Conservation (phyloP, 1,284 basidiomycete species). For the Ganoderma resinaceum region DNA sequence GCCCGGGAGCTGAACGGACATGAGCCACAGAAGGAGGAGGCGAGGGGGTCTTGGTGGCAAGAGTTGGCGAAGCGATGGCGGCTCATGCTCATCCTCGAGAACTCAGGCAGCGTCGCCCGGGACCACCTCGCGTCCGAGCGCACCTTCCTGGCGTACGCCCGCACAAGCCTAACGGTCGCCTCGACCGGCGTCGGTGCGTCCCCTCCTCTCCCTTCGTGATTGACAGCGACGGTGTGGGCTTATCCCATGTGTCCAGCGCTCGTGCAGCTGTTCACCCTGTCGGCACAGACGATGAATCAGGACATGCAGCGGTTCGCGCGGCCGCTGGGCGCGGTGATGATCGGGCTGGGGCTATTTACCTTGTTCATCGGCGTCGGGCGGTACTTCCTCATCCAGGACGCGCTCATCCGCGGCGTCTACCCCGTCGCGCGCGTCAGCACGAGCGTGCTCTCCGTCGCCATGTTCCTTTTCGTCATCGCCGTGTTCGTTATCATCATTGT, state of each 20-base stretch:
- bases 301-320: slow-evolving; percentile 52
- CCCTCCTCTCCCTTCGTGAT: not conserved
- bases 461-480: slow-evolving; percentile 53
- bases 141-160: slow-evolving; percentile 65
- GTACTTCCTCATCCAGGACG: slow-evolving; percentile 63
- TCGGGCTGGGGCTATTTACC: slow-evolving; percentile 58
- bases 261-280: slow-evolving; percentile 63
- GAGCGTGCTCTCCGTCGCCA: slow-evolving; percentile 49
- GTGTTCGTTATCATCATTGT: slow-evolving; percentile 48
- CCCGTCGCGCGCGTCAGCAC: slow-evolving; percentile 59
- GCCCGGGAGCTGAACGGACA: not conserved
- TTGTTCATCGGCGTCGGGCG: slow-evolving; percentile 57
- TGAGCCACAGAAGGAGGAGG: not conserved
- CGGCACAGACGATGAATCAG: slow-evolving; percentile 38
- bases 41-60: slow-evolving; percentile 19
- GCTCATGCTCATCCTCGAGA: slow-evolving; percentile 52
- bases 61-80: slow-evolving; percentile 34
- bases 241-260: slow-evolving; percentile 45
- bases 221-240: not conserved
- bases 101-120: slow-evolving; percentile 64
- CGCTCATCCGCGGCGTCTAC: slow-evolving; percentile 60
- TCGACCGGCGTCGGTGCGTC: slow-evolving; percentile 53
- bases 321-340: slow-evolving; percentile 60
- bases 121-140: slow-evolving; percentile 66
- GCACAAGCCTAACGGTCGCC: slow-evolving; percentile 63